A percentile compares a stretch with the other conserved stretches of the same genome.
phyloP scores from a whole-genome alignment of 345 rosid genomes.

The Hirschfeldia incana region DNA sequence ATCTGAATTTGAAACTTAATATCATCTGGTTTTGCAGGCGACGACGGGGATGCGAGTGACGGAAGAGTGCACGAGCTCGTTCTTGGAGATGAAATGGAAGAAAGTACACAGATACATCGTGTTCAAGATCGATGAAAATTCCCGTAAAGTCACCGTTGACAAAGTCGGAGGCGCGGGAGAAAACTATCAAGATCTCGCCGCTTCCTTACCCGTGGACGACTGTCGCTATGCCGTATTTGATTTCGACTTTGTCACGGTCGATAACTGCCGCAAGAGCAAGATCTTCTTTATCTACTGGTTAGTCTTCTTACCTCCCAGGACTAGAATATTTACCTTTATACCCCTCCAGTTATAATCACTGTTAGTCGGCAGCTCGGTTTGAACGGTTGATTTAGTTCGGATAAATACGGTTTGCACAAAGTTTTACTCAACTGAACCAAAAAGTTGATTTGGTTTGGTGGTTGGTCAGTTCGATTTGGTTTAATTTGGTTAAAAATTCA shows the following conservation, averaged over 20 bases:
- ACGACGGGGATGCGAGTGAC: constrained; percentile 91
- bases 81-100: constrained; percentile 98
- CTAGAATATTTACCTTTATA: constrained; percentile 9
- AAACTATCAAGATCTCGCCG: constrained; percentile 71
- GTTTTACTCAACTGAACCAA: not conserved
- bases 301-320: constrained; percentile 21
- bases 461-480: not conserved
- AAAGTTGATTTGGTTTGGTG: not conserved
- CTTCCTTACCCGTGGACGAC: constrained; percentile 76
- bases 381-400: not conserved
- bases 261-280: constrained; percentile 97
- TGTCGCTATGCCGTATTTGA: constrained; percentile 94
- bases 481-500: not conserved
- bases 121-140: constrained; percentile 92
- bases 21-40: constrained; percentile 47
- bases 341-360: not conserved
- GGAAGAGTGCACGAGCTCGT: constrained; percentile 84
- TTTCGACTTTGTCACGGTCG: constrained; percentile 90
- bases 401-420: not conserved
- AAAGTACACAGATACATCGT: constrained; percentile 81
- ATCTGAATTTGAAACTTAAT: not conserved
- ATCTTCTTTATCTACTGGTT: constrained; percentile 98
- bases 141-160: constrained; percentile 79
- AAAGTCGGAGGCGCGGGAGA: constrained; percentile 90
- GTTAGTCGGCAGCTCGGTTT: not conserved